A percentile compares a stretch with the other conserved stretches of the same genome.
Conservation (phyloP, 805 yeast genomes). For the Kazachstania africana region DNA sequence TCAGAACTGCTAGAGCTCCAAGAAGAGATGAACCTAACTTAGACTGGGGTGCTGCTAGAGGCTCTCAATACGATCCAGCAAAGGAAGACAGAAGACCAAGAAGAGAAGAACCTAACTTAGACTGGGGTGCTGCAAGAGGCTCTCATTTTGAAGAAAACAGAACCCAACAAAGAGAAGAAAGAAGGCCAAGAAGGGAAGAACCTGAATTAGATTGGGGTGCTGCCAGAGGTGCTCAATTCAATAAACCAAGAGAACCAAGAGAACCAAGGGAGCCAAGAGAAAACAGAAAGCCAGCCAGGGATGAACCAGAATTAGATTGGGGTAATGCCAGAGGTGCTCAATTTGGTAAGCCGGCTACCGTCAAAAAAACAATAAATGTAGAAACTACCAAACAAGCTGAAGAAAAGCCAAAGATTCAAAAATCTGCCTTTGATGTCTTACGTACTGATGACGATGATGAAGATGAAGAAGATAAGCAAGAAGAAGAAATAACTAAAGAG, state of each 20-base stretch:
- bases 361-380: conserved; percentile 6
- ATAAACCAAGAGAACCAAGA: conserved; percentile 18
- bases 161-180: conserved; percentile 16
- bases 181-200: conserved; percentile 18
- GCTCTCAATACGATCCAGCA: conserved; percentile 18
- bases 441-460: conserved; percentile 42
- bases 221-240: conserved; percentile 36
- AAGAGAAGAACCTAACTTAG: conserved; percentile 33
- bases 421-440: conserved; percentile 40
- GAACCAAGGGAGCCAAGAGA: conserved; percentile 23
- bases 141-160: conserved; percentile 26
- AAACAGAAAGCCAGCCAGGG: conserved; percentile 24
- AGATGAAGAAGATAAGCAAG: conserved; percentile 25
- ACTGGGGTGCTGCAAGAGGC: conserved; percentile 41
- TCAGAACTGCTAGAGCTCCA: conserved; percentile 11
- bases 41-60: conserved; percentile 27
- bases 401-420: conserved; percentile 28
- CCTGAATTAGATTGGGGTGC: conserved; percentile 34
- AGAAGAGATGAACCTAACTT: conserved; percentile 27
- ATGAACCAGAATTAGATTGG: conserved; percentile 39
- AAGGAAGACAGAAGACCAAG: too few species aligned
- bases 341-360: conserved; percentile 14
- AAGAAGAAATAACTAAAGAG: conserved; percentile 7
- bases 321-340: conserved; percentile 26
- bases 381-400: conserved; percentile 16